Evolutionary conservation across 2,329 filamentous ascomycete genomes (phyloP), one percentile per base, ranked within the genome.

Genomic region (Tolypocladium paradoxum): DNA sequence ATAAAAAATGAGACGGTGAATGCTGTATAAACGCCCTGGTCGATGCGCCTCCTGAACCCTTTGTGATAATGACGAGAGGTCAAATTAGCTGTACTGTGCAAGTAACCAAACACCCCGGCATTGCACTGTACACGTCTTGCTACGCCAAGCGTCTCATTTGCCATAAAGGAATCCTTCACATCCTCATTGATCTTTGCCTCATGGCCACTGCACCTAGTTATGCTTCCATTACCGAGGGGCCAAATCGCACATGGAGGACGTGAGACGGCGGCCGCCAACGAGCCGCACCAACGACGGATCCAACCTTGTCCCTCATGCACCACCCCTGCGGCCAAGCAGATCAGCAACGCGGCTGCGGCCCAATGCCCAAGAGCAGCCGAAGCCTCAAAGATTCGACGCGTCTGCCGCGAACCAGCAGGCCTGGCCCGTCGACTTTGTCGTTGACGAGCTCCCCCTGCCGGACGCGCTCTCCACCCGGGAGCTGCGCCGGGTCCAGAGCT

Each of bases 401-500:
- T 31, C 18, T 20, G 43, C 20, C 3, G 11, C 52, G 12, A 47
- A 40, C 6, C 49, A 46, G 18, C 47, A 36, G 12, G 16, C 51
- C 3, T 22, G 16, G 12, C 20, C 33, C 5, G 6, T 35, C 33
- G 47, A 18, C 14, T 27, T 31, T n/a, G 24, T 29, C 20, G 34
- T 37, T 4, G 35, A 50, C 18, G 48, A 50, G 34, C 24, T 49
- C 1, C 20, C 47, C 18, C 20, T 1, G 11, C 27, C 24, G n/a
- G 22, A 14, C 9, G 24, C 48, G 4, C 22, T 45, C 43, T 31
- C 27, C 27, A 31, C 12, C 14, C 4, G 27, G 31, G 33, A 55
- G 45, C 46, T 68, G 6, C 58, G 66, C 36, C 55, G 66, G 4
- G 63, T 63, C 20, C 67, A 65, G 57, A 68, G 65, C 51, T 68